phyloP scores from a whole-genome alignment of 257 asterid genomes.

The Solanum pinnatisectum region DNA sequence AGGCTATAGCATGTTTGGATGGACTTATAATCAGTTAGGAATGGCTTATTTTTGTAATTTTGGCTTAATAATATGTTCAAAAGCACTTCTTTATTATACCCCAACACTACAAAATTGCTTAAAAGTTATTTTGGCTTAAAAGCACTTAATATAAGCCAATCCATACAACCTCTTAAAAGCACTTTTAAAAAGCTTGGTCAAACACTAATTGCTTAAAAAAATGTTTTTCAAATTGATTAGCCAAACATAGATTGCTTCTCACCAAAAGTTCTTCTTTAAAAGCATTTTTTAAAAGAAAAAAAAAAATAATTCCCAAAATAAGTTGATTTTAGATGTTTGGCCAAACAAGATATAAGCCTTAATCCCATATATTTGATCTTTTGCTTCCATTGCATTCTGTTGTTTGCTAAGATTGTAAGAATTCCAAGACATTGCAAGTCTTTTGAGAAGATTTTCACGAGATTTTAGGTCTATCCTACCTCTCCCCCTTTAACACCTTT shows the following conservation, averaged over 20 bases:
- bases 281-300: background rate
- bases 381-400: background rate
- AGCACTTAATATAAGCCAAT: background rate
- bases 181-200: background rate
- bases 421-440: background rate
- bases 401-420: background rate
- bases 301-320: background rate
- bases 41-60: too few species aligned
- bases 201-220: background rate
- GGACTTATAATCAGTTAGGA: fast-evolving
- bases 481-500: background rate
- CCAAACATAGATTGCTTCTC: background rate
- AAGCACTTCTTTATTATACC: too few species aligned
- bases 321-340: background rate
- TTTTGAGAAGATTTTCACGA: background rate
- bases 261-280: background rate
- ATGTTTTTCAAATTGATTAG: background rate
- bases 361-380: background rate
- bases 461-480: background rate
- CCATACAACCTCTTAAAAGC: background rate
- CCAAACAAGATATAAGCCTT: background rate
- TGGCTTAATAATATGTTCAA: too few species aligned
- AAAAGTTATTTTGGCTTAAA: background rate
- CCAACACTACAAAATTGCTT: background rate
- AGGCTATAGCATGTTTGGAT: too few species aligned